Evolutionary conservation across 768 basidiomycete genomes (phyloP).

Genomic region (Lactarius vividus): DNA sequence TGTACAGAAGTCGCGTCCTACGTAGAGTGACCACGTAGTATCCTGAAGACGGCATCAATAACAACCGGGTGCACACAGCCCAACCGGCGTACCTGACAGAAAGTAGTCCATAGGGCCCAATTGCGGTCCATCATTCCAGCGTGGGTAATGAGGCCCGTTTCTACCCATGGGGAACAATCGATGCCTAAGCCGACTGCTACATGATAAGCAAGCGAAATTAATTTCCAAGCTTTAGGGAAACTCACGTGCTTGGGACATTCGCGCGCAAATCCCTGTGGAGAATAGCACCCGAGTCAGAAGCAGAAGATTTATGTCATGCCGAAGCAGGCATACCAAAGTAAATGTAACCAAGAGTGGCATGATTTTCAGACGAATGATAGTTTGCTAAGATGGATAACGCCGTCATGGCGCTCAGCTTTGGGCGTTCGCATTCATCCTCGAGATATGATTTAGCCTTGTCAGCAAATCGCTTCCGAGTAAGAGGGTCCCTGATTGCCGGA

Average conservation of each 20-base stretch:
- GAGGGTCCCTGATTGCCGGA: constrained; percentile 33
- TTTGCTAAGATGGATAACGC: constrained; percentile 40
- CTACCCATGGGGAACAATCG: constrained; percentile 57
- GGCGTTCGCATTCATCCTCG: constrained; percentile 41
- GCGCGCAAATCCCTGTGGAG: constrained; percentile 51
- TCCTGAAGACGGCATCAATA: constrained; percentile 38
- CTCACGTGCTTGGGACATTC: constrained; percentile 60
- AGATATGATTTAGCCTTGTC: constrained; percentile 40
- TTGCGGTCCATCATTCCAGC: constrained; percentile 55
- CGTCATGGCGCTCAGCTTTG: constrained; percentile 43
- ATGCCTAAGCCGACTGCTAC: constrained; percentile 52
- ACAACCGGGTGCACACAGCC: not conserved
- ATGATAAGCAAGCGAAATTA: not conserved
- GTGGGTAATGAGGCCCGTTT: constrained; percentile 48
- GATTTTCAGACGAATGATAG: constrained; percentile 40
- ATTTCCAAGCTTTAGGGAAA: constrained; percentile 7
- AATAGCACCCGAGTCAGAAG: not conserved
- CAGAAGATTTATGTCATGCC: not conserved
- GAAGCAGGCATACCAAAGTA: constrained; percentile 38
- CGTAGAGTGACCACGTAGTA: constrained; percentile 63
- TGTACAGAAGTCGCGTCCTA: constrained; percentile 59
- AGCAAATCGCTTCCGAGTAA: constrained; percentile 36
- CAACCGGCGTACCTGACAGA: constrained; percentile 43
- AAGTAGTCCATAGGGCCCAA: constrained; percentile 60
- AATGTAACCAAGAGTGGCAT: constrained; percentile 44